Base-by-base conservation (phyloP, 441 rosid species). In the Pelargonium australe region DNA sequence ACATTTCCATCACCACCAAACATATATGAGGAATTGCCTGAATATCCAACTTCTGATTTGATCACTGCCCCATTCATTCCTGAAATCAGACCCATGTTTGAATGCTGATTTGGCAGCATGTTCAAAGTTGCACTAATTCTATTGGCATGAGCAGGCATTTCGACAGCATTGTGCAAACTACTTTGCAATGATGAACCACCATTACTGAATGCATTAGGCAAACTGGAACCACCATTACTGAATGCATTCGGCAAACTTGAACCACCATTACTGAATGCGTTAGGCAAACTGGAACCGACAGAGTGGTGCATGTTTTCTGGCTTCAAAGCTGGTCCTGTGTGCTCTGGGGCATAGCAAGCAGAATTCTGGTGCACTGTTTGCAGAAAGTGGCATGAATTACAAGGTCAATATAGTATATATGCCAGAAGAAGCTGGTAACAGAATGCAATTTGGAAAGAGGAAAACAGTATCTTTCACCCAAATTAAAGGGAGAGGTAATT, bases 51-150 rank as follows among this genome's bases (percentile, higher is more conserved):
- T 81, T 92, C 97, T 10, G 95, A 80, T 81, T 91, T 91, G 67
- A 95, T 80, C 80, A 91, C 79, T 37, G 86, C 91, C 65, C 96
- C 95, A 81, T 91, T 90, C 51, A 90, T 76, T 75, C 88, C 95
- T 70, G 82, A 90, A 81, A 88, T 80, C 79, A 94, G 73, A 71
- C 84, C 85, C 75, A 88, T 80, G 80, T 82, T 89, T 73, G 92
- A 77, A 81, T 78, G 76, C 76, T 87, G 96, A 7, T 85, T 80
- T 69, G 95, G 79, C 75, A 89, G 78, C 84, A 91, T 81, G 80
- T 75, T 83, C 14, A 83, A 71, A 28, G 82, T 77, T 49, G 81
- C 78, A 78, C 85, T 87, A 70, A 85, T 85, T 79, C 90, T 80
- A 66, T 80, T 79, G 57, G 83, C 75, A 75, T 80, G 96, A 43